A percentile compares a stretch with the other conserved stretches of the same genome.
Evolutionary conservation across 495 filamentous ascomycete genomes (phyloP).

Genomic region (Penicillium ochrochloron): DNA sequence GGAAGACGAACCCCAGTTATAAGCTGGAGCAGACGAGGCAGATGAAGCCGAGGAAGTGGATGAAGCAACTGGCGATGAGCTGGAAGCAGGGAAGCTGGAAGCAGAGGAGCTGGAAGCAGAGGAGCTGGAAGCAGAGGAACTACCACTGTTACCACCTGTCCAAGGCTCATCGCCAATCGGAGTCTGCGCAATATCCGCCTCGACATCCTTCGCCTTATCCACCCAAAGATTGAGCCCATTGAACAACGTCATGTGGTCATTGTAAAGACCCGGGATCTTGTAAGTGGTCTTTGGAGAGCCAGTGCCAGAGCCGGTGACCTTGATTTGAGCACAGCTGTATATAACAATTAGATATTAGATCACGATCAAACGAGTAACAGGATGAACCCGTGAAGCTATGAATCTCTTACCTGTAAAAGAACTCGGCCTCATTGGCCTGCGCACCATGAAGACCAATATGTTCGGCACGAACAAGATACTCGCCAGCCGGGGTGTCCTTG

Average conservation of each 20-base stretch:
- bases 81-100: background rate
- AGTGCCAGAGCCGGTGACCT: conserved; percentile 57
- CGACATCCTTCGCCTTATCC: conserved; percentile 17
- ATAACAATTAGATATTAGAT: background rate
- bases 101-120: background rate
- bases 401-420: conserved; percentile 24
- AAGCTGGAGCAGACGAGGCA: background rate
- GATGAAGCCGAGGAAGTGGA: background rate
- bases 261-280: conserved; percentile 58
- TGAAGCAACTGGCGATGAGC: background rate
- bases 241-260: conserved; percentile 29
- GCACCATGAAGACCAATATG: conserved; percentile 48
- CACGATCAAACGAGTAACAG: background rate
- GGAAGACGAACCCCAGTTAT: background rate
- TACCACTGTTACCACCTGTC: background rate
- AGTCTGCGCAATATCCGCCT: conserved; percentile 21
- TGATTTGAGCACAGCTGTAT: conserved; percentile 59
- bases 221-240: conserved; percentile 28
- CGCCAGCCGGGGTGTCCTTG: conserved; percentile 54
- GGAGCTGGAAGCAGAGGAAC: background rate
- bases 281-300: conserved; percentile 50
- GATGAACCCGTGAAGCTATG: too few species aligned
- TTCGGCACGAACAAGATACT: conserved; percentile 67
- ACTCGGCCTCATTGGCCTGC: conserved; percentile 26
- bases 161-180: conserved; percentile 26